phyloP scores from a whole-genome alignment of 768 basidiomycete genomes.

The Strobilomyces confusus region DNA sequence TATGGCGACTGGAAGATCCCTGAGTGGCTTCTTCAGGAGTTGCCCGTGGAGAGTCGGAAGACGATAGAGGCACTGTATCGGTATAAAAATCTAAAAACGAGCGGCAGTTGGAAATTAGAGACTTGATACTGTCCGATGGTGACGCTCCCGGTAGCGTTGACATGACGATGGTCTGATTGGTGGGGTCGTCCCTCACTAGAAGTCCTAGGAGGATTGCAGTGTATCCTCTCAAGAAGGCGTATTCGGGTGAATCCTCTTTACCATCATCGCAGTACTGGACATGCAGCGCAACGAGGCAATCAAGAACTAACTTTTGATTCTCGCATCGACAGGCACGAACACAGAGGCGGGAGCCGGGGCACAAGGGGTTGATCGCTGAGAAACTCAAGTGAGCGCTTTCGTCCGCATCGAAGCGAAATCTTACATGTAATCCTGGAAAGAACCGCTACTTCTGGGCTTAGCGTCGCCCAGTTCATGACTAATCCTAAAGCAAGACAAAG shows the following conservation, averaged over 20 bases:
- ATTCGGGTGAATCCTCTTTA: conserved; percentile 31
- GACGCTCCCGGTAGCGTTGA: conserved; percentile 35
- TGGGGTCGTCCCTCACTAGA: conserved; percentile 33
- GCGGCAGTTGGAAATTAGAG: conserved; percentile 34
- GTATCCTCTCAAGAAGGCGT: conserved; percentile 64
- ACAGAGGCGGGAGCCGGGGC: conserved; percentile 48
- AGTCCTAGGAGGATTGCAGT: conserved; percentile 70
- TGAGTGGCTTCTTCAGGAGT: conserved; percentile 3
- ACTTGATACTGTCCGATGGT: conserved; percentile 10
- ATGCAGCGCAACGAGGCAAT: conserved; percentile 51
- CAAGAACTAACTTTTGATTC: conserved; percentile 40
- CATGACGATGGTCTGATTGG: conserved; percentile 33
- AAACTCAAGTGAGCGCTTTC: neutral
- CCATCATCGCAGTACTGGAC: conserved; percentile 29
- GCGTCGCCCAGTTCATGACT: conserved; percentile 72
- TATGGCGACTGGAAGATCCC: conserved; percentile 5
- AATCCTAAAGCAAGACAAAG: conserved; percentile 73
- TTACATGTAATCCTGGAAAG: conserved; percentile 47
- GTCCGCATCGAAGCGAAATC: conserved; percentile 16
- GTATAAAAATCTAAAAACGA: conserved; percentile 42
- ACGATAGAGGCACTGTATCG: conserved; percentile 29
- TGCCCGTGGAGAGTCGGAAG: conserved; percentile 7
- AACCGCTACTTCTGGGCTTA: conserved; percentile 44
- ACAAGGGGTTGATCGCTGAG: conserved; percentile 50
- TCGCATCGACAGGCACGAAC: conserved; percentile 51